These are phyloP conservation scores for Sporothrix protearum DNA, from an alignment of 2,329 filamentous ascomycete species.

Conservation along the genomic window DNA sequence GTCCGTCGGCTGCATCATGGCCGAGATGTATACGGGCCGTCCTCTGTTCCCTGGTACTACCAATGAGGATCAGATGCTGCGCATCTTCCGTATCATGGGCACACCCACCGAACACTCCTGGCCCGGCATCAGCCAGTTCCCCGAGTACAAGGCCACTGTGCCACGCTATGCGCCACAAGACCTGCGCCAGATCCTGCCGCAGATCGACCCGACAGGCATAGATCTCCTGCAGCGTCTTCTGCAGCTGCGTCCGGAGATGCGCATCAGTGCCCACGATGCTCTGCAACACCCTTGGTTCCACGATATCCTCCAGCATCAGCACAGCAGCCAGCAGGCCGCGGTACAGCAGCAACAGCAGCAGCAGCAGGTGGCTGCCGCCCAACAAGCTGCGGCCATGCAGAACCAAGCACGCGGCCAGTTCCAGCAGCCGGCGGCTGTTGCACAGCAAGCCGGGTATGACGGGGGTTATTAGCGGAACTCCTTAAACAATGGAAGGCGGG, in stretches of 20 bases:
- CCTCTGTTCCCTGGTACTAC: constrained; percentile 96
- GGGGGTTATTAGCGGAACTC: constrained; percentile 31
- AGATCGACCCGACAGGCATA: constrained; percentile 83
- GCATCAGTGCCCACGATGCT: constrained; percentile 82
- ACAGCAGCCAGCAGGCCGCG: constrained; percentile 58
- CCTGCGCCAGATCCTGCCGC: constrained; percentile 77
- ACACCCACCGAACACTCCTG: constrained; percentile 93
- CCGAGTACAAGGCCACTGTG: constrained; percentile 96
- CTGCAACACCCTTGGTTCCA: constrained; percentile 90
- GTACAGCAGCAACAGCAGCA: constrained; percentile 67
- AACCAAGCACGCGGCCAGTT: constrained; percentile 29
- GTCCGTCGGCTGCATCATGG: constrained; percentile 99
- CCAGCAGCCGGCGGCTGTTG: constrained; percentile 29
- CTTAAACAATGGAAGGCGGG: not conserved
- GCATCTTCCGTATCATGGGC: constrained; percentile 98
- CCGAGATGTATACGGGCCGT: constrained; percentile 96
- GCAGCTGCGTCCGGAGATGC: constrained; percentile 84
- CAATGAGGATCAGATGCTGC: constrained; percentile 94
- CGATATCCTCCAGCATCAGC: constrained; percentile 60
- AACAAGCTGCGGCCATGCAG: constrained; percentile 28
- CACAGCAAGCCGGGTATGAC: constrained; percentile 30
- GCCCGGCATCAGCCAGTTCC: constrained; percentile 90
- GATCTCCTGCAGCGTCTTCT: constrained; percentile 88
- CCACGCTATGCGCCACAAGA: constrained; percentile 94
- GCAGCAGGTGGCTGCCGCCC: constrained; percentile 25